Evolutionary conservation across 2,329 filamentous ascomycete genomes (phyloP).

Genomic region (Penicillium sp.): DNA sequence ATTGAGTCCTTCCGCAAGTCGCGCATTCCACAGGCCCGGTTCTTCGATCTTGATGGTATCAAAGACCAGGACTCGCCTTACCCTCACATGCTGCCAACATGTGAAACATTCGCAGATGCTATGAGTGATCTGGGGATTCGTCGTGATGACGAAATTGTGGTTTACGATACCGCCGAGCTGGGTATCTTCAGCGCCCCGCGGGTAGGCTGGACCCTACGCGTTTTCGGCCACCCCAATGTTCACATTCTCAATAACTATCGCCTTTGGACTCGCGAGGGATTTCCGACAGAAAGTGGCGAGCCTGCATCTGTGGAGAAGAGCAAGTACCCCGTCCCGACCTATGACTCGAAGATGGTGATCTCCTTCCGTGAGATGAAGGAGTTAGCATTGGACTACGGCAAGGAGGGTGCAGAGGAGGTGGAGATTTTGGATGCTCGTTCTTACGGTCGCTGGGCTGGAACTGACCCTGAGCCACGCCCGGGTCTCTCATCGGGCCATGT

Average conservation of each 20-base stretch:
- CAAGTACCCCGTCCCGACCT: slow-evolving; percentile 56
- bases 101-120: slow-evolving; percentile 77
- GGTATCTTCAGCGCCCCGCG: slow-evolving; percentile 93
- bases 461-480: slow-evolving; percentile 79
- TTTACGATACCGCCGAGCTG: slow-evolving; percentile 88
- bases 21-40: slow-evolving; percentile 85
- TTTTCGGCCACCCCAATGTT: slow-evolving; percentile 86
- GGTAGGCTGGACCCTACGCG: slow-evolving; percentile 87
- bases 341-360: slow-evolving; percentile 65
- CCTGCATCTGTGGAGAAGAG: slow-evolving; percentile 39
- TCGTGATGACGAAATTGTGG: slow-evolving; percentile 84
- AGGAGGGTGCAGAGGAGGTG: slow-evolving; percentile 78
- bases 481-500: slow-evolving; percentile 89
- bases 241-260: slow-evolving; percentile 95
- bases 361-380: slow-evolving; percentile 81
- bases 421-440: slow-evolving; percentile 89
- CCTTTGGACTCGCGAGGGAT: slow-evolving; percentile 82
- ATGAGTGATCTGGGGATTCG: slow-evolving; percentile 88
- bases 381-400: slow-evolving; percentile 71
- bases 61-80: slow-evolving; percentile 86
- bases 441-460: slow-evolving; percentile 75
- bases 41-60: slow-evolving; percentile 93
- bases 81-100: slow-evolving; percentile 90
- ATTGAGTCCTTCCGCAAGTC: slow-evolving; percentile 76
- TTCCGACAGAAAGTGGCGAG: slow-evolving; percentile 75